Conservation (phyloP, 305 asterid species). For the Fraxinus greggii region DNA sequence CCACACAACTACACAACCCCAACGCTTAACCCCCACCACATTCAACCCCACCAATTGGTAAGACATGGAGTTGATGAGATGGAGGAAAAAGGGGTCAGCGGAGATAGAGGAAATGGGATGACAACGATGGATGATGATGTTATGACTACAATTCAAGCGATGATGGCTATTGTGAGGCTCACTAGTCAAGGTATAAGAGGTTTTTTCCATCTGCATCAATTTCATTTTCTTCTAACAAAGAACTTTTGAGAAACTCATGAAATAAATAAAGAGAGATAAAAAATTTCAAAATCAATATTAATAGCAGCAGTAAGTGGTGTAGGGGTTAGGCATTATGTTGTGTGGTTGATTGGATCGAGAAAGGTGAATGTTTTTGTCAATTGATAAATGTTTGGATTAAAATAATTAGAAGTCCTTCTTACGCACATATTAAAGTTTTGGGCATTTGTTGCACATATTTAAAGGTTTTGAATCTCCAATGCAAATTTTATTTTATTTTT, state of each 20-base stretch:
- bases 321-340: neutral
- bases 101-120: neutral
- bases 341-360: neutral
- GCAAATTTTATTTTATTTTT: neutral
- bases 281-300: too few relatives aligned
- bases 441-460: neutral
- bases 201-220: neutral
- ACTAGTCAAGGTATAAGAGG: neutral
- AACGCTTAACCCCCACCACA: neutral
- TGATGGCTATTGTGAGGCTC: neutral
- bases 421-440: neutral
- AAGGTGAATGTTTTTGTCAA: neutral
- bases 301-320: too few relatives aligned
- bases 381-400: neutral
- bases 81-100: neutral
- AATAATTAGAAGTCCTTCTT: neutral
- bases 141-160: neutral
- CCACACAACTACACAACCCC: neutral
- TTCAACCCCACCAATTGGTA: neutral
- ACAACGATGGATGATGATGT: neutral
- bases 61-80: neutral
- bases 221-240: neutral
- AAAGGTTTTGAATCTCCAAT: neutral
- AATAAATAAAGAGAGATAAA: too few relatives aligned
- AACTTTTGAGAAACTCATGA: too few relatives aligned